Base-by-base conservation (phyloP, 352 stramenopile genomes). In the Albugo laibachii region DNA sequence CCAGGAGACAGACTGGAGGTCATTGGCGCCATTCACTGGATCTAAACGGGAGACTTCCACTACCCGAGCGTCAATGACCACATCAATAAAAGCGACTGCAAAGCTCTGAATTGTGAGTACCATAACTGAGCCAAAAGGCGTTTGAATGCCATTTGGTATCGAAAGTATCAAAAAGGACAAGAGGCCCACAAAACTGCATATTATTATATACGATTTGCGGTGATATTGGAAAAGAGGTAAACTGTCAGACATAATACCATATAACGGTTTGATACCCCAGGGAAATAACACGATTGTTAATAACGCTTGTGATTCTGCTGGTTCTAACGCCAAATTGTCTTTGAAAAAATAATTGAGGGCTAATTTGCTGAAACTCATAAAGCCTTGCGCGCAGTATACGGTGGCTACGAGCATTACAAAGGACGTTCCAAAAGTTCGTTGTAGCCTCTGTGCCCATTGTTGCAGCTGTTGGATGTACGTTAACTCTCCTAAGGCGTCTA, bases 321-420 rank as follows among this genome's bases (percentile, higher is more conserved):
- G 89, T 49, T 92, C 80, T 20, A 98, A 70, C 51, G 94, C 66
- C 31, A 97, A 65, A 40, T 96, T 82, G 63, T 98, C 92, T 56
- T 98, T 98, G 35, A 98, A 83, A 43, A 97, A 94, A 61, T 96
- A 98, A 37, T 94, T 97, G 55, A 95, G 65, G 16, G 92, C 85
- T 12, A 97, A 59, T 31, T 67, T 61, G 21, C 86, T 92, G 35
- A 97, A 83, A 52, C 85, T 94, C 20, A 92, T 71, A 34, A 95
- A 94, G 16, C 93, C 93, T 56, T 97, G 86, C 0, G 95, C 83
- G 41, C 93, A 91, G 56, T 97, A 97, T 41, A 96, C 91, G 0
- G 66, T 78, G 40, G 64, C 60, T 38, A 87, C 68, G 10, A 87
- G 58, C 48, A 78, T 44, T 27, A 87, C 54, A 54, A 87, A 87